Base-by-base conservation (phyloP, 2,329 filamentous ascomycete species). In the Penicillium rolfsii region DNA sequence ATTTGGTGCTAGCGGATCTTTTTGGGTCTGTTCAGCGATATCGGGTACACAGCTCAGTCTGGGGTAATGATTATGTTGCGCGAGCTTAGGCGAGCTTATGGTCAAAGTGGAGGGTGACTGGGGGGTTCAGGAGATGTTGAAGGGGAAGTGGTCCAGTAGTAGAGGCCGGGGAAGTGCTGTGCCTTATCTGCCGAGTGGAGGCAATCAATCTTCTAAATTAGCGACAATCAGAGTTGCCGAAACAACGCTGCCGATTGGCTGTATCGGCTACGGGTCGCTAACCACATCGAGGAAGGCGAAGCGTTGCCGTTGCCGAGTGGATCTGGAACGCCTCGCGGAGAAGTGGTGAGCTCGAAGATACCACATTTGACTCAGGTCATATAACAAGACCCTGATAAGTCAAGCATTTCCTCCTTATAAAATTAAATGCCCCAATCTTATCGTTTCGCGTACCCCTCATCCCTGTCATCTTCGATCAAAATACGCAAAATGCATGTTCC, bases 401-500 rank as follows among this genome's bases (percentile, higher is more conserved):
- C 53, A 38, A 19, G 19, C 14, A 12, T 35, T 33, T 48, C 22
- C 16, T 19, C 8, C 33, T 22, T 38, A 56, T 52, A 50, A 50
- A 36, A 36, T 45, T 36, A 30, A 14, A 28, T 30, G 14, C 22
- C 26, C 5, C 19, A 48, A n/a, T 49, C 33, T 30, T n/a, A 50
- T 57, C 45, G 22, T 41, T 30, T 7, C 24, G 35, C 12, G 26
- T 49, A 38, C 43, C 57, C 14, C 24, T 19, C 43, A 53, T 45
- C 50, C 40, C 38, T 19, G 14, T 22, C 28, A 30, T 14, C 4
- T 24, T 26, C 5, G 6, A 53, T 33, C 24, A 46, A 14, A 41
- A 6, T 41, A 30, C 52, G 22, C 9, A 54, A 30, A 16, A 72
- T 73, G 71, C 64, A 67, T 26, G 55, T 71, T 30, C 53, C 65